These are phyloP conservation scores for Suillus brevipes DNA, from an alignment of 768 basidiomycete genomes.

Conservation along the genomic window DNA sequence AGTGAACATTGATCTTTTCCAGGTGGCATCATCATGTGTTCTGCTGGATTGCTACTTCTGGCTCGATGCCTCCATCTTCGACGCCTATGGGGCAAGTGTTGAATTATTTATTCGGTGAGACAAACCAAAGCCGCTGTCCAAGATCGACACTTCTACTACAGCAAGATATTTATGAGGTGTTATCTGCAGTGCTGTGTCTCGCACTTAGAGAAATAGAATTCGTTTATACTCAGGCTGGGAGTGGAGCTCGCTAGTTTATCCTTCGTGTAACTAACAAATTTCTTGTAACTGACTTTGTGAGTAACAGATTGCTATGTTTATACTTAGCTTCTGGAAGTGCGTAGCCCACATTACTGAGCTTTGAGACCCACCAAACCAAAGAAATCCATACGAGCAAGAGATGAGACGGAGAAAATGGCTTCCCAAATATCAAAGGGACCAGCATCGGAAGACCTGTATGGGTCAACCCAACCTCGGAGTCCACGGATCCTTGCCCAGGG, in stretches of 20 bases:
- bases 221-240: neutral
- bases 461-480: neutral
- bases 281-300: neutral
- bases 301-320: neutral
- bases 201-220: neutral
- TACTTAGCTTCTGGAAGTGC: neutral
- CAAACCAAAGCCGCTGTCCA: neutral
- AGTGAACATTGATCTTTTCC: constrained; percentile 2
- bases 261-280: neutral
- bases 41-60: constrained; percentile 41
- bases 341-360: neutral
- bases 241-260: neutral
- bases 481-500: neutral
- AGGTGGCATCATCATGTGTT: constrained; percentile 42
- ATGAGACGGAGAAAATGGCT: neutral
- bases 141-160: neutral
- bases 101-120: constrained; percentile 4
- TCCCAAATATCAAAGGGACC: neutral
- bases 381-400: neutral
- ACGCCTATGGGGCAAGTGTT: constrained; percentile 43
- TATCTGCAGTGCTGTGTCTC: neutral
- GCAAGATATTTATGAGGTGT: neutral
- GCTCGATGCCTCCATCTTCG: constrained; percentile 42
- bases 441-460: neutral
- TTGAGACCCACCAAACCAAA: neutral